Percentiles rank a stretch among this genome's conserved stretches.
Evolutionary conservation across 2,329 filamentous ascomycete genomes (phyloP).

Genomic region (Alternaria triticina): DNA sequence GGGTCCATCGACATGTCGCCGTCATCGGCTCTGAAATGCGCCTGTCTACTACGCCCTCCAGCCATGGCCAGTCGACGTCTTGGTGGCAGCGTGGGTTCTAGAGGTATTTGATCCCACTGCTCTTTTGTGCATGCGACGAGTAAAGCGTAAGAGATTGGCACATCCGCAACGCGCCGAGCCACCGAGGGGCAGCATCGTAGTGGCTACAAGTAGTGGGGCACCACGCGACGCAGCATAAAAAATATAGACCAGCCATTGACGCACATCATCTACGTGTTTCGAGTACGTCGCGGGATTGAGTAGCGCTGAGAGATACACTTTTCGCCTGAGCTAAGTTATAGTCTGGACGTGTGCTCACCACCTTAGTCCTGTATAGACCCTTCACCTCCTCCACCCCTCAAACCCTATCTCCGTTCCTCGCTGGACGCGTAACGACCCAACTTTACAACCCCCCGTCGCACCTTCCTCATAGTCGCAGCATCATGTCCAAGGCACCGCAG

Average conservation of each 20-base stretch:
- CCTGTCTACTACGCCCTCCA: constrained; percentile 23
- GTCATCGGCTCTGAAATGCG: constrained; percentile 40
- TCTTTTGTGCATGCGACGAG: constrained; percentile 2
- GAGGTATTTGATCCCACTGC: constrained; percentile 35
- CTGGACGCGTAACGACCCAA: constrained; percentile 3
- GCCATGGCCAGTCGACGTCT: constrained; percentile 13
- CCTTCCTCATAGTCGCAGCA: constrained; percentile 34
- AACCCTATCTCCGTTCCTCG: background rate
- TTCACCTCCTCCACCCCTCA: constrained; percentile 5
- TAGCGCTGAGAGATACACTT: constrained; percentile 6
- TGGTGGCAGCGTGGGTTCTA: constrained; percentile 21
- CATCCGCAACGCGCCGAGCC: constrained; percentile 14
- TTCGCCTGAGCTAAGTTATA: constrained; percentile 15
- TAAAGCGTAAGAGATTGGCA: background rate
- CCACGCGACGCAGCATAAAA: constrained; percentile 32
- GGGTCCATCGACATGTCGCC: constrained; percentile 38
- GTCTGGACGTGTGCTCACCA: constrained; percentile 22
- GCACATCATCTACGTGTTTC: constrained; percentile 15
- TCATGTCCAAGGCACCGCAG: constrained; percentile 52
- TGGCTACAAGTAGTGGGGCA: constrained; percentile 34
- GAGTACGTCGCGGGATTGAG: constrained; percentile 20
- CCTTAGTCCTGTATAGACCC: constrained; percentile 13
- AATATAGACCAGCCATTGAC: constrained; percentile 29
- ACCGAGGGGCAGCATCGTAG: constrained; percentile 16
- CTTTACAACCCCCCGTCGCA: background rate